Conservation (phyloP, 73 alveolate species). For the Uronychia setigera region DNA sequence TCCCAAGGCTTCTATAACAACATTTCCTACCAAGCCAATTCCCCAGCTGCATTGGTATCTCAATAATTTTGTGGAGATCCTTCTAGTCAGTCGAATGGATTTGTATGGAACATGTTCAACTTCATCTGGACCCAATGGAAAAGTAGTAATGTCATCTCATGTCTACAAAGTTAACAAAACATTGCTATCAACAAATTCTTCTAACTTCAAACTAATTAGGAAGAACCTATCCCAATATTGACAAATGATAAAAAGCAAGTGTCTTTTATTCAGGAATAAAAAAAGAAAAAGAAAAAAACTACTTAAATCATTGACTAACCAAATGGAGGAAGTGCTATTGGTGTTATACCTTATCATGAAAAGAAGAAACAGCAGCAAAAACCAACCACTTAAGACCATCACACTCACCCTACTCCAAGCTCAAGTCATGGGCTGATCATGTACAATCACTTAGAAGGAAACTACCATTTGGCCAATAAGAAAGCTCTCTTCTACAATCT, state of each 20-base stretch:
- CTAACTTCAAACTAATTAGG: neutral
- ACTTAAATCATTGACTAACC: neutral
- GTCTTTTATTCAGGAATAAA: no score
- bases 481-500: constrained; percentile 80
- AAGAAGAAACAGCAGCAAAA: neutral
- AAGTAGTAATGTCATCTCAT: constrained; percentile 13
- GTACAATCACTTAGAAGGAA: constrained; percentile 78
- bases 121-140: constrained; percentile 72
- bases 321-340: neutral
- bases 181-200: neutral
- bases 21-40: neutral
- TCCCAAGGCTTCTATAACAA: neutral
- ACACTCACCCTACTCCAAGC: neutral
- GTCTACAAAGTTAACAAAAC: neutral
- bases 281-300: neutral
- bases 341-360: neutral
- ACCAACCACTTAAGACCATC: neutral
- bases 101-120: constrained; percentile 41
- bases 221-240: neutral
- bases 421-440: neutral
- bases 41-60: no score
- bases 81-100: constrained; percentile 42
- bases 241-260: no score
- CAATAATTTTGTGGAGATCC: no score
- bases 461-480: constrained; percentile 76